Percentiles rank a stretch among this genome's conserved stretches.
Conservation (phyloP, 1,139 yeast species). For the Wickerhamiella infanticola region DNA sequence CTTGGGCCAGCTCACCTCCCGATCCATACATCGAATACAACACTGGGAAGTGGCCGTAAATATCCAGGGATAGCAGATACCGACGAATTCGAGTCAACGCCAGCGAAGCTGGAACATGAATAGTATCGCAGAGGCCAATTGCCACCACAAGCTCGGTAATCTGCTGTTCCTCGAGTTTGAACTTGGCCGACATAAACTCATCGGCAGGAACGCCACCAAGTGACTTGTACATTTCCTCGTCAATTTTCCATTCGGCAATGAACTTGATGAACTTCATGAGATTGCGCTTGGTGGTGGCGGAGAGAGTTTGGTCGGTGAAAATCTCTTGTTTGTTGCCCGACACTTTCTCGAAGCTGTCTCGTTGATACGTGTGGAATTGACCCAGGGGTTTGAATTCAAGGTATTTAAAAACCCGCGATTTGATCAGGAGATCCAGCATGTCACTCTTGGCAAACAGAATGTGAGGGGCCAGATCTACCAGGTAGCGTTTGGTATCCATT, state of each 20-base stretch:
- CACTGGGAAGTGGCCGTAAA: constrained; percentile 89
- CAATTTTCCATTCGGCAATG: constrained; percentile 52
- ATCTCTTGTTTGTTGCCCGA: constrained; percentile 84
- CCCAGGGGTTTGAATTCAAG: constrained; percentile 83
- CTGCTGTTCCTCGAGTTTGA: constrained; percentile 59
- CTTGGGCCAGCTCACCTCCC: constrained; percentile 92
- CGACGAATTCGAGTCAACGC: constrained; percentile 73
- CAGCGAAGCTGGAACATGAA: constrained; percentile 47
- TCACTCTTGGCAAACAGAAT: constrained; percentile 81
- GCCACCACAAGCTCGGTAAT: constrained; percentile 71
- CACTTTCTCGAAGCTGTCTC: constrained; percentile 70
- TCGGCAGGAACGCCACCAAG: constrained; percentile 42
- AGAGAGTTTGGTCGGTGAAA: constrained; percentile 72
- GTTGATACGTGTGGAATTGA: constrained; percentile 81
- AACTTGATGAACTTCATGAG: constrained; percentile 90
- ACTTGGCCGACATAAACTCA: constrained; percentile 43
- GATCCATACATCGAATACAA: constrained; percentile 89
- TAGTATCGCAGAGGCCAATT: constrained; percentile 58
- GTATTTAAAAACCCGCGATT: constrained; percentile 78
- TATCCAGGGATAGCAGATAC: constrained; percentile 72
- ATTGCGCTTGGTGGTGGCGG: constrained; percentile 62
- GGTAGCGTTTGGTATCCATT: constrained; percentile 37
- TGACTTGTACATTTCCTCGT: constrained; percentile 36
- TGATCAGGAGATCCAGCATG: constrained; percentile 57
- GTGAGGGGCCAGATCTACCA: constrained; percentile 81